Evolutionary conservation across 1,139 yeast species (phyloP).

Genomic region (Meyerozyma athensensis): DNA sequence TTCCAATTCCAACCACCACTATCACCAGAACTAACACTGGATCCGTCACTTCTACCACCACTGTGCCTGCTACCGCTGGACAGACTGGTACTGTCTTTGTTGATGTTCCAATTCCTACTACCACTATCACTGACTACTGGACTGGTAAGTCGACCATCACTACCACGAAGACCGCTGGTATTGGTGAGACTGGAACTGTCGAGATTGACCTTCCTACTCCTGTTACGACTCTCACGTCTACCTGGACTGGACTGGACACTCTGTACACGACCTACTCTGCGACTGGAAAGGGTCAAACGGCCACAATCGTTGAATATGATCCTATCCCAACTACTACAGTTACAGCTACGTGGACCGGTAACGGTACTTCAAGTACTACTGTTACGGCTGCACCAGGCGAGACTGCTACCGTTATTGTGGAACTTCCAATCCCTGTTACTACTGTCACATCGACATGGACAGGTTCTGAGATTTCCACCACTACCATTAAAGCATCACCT

Average conservation of each 20-base stretch:
- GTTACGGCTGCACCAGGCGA: conserved; percentile 11
- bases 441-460: conserved; percentile 9
- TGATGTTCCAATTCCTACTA: conserved; percentile 4
- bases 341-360: conserved; percentile 5
- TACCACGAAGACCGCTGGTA: background rate
- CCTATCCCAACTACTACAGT: conserved; percentile 9
- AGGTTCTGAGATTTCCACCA: conserved; percentile 8
- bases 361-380: conserved; percentile 1
- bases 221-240: background rate
- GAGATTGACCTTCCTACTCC: conserved; percentile 4
- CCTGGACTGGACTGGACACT: conserved; percentile 1
- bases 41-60: conserved; percentile 2
- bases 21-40: conserved; percentile 3
- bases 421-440: conserved; percentile 8
- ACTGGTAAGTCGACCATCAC: conserved; percentile 7
- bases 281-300: background rate
- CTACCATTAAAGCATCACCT: conserved; percentile 9
- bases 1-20: conserved; percentile 5
- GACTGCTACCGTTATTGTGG: conserved; percentile 11
- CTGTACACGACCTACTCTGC: background rate
- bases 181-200: conserved; percentile 5
- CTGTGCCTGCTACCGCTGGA: conserved; percentile 3
- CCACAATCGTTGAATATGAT: background rate
- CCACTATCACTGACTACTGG: conserved; percentile 3
- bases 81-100: conserved; percentile 6